Base-by-base conservation (phyloP, 371 early-diverging fungal genomes). In the Actinomucor elegans region DNA sequence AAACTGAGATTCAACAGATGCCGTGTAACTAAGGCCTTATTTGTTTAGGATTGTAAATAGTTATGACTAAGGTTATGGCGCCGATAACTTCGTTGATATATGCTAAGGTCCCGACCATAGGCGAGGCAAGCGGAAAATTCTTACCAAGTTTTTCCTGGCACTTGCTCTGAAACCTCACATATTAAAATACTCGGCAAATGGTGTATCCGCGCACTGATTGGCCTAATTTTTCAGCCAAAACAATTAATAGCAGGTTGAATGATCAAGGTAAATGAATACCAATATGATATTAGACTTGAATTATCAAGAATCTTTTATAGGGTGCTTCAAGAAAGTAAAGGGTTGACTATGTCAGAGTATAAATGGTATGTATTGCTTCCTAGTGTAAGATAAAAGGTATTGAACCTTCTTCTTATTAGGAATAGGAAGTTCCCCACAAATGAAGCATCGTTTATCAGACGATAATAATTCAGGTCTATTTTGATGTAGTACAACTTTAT, bases 271-370 rank as follows among this genome's bases (percentile, higher is more conserved):
- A n/a, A n/a, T n/a, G n/a, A n/a, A n/a, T n/a, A n/a, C n/a, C n/a
- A n/a, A n/a, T n/a, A n/a, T 48, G 48, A 48, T 48, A 48, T 48
- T 48, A 36, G 48, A 48, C 33, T 48, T 48, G 36, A 47, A 48
- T 17, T 48, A 36, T 33, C 36, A 34, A 48, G 48, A n/a, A 26
- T 24, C 9, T 48, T 36, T 48, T 34, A 6, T n/a, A 36, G 15
- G 10, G 26, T 48, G n/a, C 24, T 12, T 17, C n/a, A 2, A n/a
- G n/a, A 47, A 21, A 17, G 21, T 20, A 24, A 20, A 26, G 37
- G 15, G 20, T 7, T 37, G 20, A 18, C 15, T 20, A 5, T 37
- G n/a, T 36, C 34, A 48, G 36, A 35, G 48, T 48, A 36, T n/a
- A 15, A 43, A 27, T 34, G 33, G 33, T 35, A 35, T 36, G 24